phyloP scores from a whole-genome alignment of 2,329 filamentous ascomycete species.

The Scedosporium boydii region DNA sequence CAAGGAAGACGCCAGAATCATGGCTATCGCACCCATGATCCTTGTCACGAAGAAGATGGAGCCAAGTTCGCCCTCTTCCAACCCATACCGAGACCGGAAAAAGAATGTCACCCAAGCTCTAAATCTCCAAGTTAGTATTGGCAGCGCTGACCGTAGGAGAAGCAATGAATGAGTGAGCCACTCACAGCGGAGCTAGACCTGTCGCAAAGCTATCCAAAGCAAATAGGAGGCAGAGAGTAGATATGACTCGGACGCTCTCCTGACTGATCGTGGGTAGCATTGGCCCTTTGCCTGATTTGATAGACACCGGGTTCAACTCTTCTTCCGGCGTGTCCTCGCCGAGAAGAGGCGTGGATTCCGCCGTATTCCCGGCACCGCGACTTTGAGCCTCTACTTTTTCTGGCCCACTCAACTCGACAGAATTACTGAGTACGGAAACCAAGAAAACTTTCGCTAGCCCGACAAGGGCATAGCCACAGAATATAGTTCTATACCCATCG shows the following conservation, averaged over 20 bases:
- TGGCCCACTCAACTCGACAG: constrained; percentile 28
- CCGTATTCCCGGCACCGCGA: neutral
- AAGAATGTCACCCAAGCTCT: constrained; percentile 50
- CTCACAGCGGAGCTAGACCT: constrained; percentile 56
- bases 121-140: constrained; percentile 11
- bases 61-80: constrained; percentile 40
- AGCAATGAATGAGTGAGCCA: constrained; percentile 11
- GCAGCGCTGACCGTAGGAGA: constrained; percentile 27
- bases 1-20: constrained; percentile 42
- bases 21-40: constrained; percentile 40
- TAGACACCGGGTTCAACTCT: neutral
- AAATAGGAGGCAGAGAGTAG: constrained; percentile 58
- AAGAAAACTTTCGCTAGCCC: constrained; percentile 48
- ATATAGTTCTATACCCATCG: constrained; percentile 44
- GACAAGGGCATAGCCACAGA: constrained; percentile 45
- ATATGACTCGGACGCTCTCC: constrained; percentile 42
- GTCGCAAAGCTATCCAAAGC: constrained; percentile 60
- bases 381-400: neutral
- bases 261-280: constrained; percentile 49
- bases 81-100: constrained; percentile 37
- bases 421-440: constrained; percentile 35
- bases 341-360: neutral
- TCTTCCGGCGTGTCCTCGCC: neutral
- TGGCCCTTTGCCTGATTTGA: neutral
- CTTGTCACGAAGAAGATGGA: constrained; percentile 45